These are phyloP conservation scores for Argentina anserina DNA, from an alignment of 306 rosid species.

Conservation along the genomic window DNA sequence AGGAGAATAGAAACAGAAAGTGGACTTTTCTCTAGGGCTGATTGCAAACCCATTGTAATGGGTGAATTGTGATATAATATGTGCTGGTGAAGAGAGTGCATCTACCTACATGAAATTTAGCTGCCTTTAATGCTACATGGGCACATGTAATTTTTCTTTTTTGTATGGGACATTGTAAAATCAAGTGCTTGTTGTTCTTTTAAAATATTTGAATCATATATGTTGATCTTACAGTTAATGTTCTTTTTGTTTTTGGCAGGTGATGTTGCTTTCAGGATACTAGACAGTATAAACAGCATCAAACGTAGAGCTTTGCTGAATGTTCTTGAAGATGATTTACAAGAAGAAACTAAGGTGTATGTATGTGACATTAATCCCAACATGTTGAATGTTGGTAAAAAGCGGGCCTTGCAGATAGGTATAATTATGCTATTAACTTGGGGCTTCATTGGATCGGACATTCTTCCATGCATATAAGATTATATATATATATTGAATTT, in stretches of 20 bases:
- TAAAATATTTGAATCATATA: not conserved
- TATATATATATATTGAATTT: slow-evolving; percentile 24
- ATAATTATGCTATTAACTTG: slow-evolving; percentile 17
- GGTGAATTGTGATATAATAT: not conserved
- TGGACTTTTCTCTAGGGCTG: not conserved
- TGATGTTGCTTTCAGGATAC: slow-evolving; percentile 93
- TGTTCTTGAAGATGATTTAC: slow-evolving; percentile 49
- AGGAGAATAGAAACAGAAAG: too few species aligned
- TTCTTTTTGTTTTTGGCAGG: slow-evolving; percentile 44
- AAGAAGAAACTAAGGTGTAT: slow-evolving; percentile 65
- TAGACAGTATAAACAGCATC: slow-evolving; percentile 57
- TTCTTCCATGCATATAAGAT: slow-evolving; percentile 1
- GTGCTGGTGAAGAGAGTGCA: too few species aligned
- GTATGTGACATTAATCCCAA: slow-evolving; percentile 86
- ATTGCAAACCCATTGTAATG: too few species aligned
- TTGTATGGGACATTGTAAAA: too few species aligned
- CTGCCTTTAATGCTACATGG: too few species aligned
- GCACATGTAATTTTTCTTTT: too few species aligned
- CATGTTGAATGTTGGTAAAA: slow-evolving; percentile 83
- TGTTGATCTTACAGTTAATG: slow-evolving; percentile 1
- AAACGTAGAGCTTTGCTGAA: slow-evolving; percentile 59
- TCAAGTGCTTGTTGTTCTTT: too few species aligned
- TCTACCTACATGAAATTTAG: too few species aligned
- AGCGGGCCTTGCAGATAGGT: slow-evolving; percentile 71
- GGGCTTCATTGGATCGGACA: not conserved